phyloP scores from a whole-genome alignment of 805 yeast species.

The Yamadazyma akitaensis region DNA sequence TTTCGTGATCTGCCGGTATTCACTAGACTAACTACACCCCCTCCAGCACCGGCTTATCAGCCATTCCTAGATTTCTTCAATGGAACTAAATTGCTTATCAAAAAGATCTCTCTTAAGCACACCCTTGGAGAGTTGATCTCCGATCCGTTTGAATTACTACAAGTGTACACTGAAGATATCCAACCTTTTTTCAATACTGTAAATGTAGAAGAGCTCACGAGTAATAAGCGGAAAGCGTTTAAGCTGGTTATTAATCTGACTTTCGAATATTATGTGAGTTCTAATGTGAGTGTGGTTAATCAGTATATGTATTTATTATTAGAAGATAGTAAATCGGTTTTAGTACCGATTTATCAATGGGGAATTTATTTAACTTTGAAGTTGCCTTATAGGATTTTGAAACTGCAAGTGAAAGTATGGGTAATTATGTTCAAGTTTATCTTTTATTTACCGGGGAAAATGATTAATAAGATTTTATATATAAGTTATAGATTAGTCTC shows the following conservation, averaged over 20 bases:
- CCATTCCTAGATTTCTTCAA: neutral
- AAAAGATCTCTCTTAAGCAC: neutral
- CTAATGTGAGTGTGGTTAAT: neutral
- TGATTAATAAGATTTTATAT: neutral
- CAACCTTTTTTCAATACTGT: neutral
- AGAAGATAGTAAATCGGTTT: neutral
- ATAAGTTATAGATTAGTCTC: neutral
- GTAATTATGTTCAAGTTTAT: neutral
- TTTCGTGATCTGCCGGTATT: neutral
- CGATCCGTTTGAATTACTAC: neutral
- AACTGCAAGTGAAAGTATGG: neutral
- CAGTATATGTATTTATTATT: neutral
- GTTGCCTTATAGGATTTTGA: neutral
- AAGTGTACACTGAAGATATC: neutral
- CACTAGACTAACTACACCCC: neutral
- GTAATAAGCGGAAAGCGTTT: neutral
- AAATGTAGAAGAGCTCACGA: neutral
- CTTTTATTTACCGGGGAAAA: neutral
- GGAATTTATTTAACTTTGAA: neutral
- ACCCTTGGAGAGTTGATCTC: neutral
- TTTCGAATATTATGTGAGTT: neutral
- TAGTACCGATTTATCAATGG: neutral
- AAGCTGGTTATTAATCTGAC: neutral
- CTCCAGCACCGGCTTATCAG: neutral
- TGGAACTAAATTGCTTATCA: neutral